These are phyloP conservation scores for Phytopythium mirpurense DNA, from an alignment of 352 stramenopile genomes.

Conservation along the genomic window DNA sequence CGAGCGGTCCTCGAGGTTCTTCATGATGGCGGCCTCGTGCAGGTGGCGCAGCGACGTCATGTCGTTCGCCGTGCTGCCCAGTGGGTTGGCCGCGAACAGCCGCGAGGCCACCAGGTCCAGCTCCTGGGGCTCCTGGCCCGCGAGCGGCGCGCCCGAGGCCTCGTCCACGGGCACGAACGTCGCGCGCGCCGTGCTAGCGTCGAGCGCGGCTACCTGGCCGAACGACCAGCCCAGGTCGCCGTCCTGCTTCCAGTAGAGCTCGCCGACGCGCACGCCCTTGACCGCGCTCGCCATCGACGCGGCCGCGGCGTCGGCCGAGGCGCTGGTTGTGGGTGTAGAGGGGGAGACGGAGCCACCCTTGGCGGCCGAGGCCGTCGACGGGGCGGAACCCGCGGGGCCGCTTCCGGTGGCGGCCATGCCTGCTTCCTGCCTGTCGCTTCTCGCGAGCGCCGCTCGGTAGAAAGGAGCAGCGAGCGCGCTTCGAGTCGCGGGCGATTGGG, in stretches of 20 bases:
- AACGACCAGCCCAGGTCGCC: constrained; percentile 56
- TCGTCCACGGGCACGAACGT: constrained; percentile 59
- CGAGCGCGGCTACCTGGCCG: constrained; percentile 57
- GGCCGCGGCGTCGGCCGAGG: not conserved
- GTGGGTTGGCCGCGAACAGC: constrained; percentile 67
- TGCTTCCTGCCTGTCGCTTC: not conserved
- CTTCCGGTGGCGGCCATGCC: constrained; percentile 5
- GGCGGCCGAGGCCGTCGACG: not conserved
- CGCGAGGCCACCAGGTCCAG: constrained; percentile 37
- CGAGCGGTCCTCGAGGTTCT: constrained; percentile 84
- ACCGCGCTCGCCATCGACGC: not conserved
- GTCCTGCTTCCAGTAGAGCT: constrained; percentile 81
- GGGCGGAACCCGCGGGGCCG: constrained; percentile 2
- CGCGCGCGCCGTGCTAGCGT: constrained; percentile 26
- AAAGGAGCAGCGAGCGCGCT: too few relatives aligned
- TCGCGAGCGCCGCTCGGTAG: too few relatives aligned
- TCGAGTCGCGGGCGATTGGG: constrained; percentile 3
- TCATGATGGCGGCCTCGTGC: constrained; percentile 81
- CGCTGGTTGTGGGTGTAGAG: not conserved
- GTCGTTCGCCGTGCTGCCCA: constrained; percentile 69
- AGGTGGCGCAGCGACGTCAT: constrained; percentile 84
- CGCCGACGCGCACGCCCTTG: constrained; percentile 44
- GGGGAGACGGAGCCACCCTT: not conserved
- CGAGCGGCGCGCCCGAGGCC: constrained; percentile 43
- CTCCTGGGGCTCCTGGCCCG: constrained; percentile 18